These are phyloP conservation scores for Cenchrus fungigraminus DNA, from an alignment of 176 grass and related monocot species.

Conservation along the genomic window DNA sequence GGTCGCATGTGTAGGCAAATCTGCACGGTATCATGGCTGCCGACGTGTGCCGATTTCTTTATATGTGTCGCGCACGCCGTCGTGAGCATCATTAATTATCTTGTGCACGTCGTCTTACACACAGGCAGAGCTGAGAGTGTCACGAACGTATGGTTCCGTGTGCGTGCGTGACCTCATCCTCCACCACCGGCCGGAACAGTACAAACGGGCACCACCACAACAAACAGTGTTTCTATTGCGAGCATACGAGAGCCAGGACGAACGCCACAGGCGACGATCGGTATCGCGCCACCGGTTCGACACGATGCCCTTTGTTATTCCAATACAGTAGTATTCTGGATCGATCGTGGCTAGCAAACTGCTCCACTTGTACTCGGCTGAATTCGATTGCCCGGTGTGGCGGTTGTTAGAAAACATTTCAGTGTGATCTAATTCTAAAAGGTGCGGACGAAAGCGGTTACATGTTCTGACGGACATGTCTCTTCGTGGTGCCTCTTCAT, in stretches of 20 bases:
- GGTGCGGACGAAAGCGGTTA: too few relatives aligned
- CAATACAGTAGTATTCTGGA: too few relatives aligned
- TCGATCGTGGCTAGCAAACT: background rate
- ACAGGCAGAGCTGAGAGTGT: background rate
- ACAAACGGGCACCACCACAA: background rate
- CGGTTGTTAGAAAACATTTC: too few relatives aligned
- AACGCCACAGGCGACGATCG: background rate
- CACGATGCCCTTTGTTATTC: too few relatives aligned
- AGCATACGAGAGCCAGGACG: background rate
- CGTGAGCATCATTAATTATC: background rate
- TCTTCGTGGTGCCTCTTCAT: too few relatives aligned
- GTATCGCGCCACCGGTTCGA: too few relatives aligned
- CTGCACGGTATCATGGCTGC: background rate
- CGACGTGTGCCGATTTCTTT: background rate
- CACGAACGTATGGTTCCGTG: background rate
- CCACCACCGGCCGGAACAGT: background rate
- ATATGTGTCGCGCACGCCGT: background rate
- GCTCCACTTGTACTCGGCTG: background rate
- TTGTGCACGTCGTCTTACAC: background rate
- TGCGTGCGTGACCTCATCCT: background rate
- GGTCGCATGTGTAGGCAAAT: too few relatives aligned
- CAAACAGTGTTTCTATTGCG: background rate
- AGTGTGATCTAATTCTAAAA: too few relatives aligned
- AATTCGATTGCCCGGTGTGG: too few relatives aligned
- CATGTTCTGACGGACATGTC: too few relatives aligned